A percentile compares a stretch with the other conserved stretches of the same genome.
These are phyloP conservation scores for Microcyclosporella mali DNA, from an alignment of 2,329 filamentous ascomycete species.

Conservation along the genomic window DNA sequence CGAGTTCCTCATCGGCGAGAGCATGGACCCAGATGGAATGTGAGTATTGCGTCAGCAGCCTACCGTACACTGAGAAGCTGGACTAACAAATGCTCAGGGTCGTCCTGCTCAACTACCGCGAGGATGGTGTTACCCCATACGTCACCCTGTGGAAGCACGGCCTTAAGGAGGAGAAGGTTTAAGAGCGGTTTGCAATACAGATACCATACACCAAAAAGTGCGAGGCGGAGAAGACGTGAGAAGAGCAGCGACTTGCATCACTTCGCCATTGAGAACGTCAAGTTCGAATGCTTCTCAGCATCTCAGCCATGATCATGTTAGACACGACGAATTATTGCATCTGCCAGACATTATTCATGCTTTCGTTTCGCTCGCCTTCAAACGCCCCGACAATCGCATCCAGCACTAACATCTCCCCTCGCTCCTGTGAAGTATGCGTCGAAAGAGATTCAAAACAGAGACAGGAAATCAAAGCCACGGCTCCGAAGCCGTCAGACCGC, in stretches of 20 bases:
- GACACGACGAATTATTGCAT: slow-evolving; percentile 14
- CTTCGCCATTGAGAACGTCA: slow-evolving; percentile 2
- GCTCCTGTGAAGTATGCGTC: too few relatives aligned
- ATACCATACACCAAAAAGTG: background rate
- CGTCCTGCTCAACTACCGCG: slow-evolving; percentile 92
- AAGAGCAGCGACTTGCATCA: slow-evolving; percentile 10
- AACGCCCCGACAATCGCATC: too few relatives aligned
- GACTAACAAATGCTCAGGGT: slow-evolving; percentile 49
- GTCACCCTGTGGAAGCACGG: slow-evolving; percentile 95
- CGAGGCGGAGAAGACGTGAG: slow-evolving; percentile 2
- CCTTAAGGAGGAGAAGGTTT: slow-evolving; percentile 84
- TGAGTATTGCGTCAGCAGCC: slow-evolving; percentile 44
- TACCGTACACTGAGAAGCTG: background rate
- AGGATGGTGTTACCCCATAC: slow-evolving; percentile 87
- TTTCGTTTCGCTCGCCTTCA: background rate
- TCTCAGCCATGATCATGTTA: slow-evolving; percentile 11
- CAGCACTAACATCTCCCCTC: too few relatives aligned
- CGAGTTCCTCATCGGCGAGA: slow-evolving; percentile 88
- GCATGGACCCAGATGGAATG: slow-evolving; percentile 92
- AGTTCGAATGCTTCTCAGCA: slow-evolving; percentile 2
- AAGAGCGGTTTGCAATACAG: slow-evolving; percentile 32
- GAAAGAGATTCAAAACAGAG: too few relatives aligned
- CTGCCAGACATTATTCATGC: background rate
- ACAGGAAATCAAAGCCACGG: too few relatives aligned
- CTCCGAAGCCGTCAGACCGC: too few relatives aligned